These are phyloP conservation scores for Leccinum arenicola DNA, from an alignment of 768 basidiomycete species.

Conservation along the genomic window DNA sequence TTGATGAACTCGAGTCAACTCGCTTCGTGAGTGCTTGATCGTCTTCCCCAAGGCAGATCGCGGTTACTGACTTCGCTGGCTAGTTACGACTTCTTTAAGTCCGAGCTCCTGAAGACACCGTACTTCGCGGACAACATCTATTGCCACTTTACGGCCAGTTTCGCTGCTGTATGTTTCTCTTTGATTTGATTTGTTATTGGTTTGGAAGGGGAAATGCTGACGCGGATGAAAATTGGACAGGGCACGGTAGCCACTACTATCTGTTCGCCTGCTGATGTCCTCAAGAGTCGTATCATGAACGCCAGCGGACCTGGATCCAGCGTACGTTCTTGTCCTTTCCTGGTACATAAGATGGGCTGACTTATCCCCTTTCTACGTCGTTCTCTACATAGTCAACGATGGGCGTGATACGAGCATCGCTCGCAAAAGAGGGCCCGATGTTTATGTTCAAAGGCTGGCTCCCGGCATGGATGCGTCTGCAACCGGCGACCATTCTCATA, in stretches of 20 bases:
- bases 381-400: slow-evolving; percentile 56
- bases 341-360: background rate
- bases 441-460: slow-evolving; percentile 96
- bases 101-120: slow-evolving; percentile 57
- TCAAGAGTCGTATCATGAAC: slow-evolving; percentile 90
- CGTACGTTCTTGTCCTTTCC: slow-evolving; percentile 38
- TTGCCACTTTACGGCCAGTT: slow-evolving; percentile 83
- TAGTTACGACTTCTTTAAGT: slow-evolving; percentile 86
- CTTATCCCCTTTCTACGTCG: no score
- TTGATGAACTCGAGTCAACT: slow-evolving; percentile 93
- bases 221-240: slow-evolving; percentile 31
- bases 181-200: background rate
- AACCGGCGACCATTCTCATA: slow-evolving; percentile 86
- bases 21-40: slow-evolving; percentile 60
- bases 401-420: slow-evolving; percentile 61
- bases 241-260: slow-evolving; percentile 89
- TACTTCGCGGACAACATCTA: slow-evolving; percentile 71
- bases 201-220: background rate
- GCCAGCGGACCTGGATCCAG: slow-evolving; percentile 78
- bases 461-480: slow-evolving; percentile 81
- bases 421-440: slow-evolving; percentile 74
- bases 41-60: background rate
- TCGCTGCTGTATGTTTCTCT: slow-evolving; percentile 63
- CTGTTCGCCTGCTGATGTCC: slow-evolving; percentile 85
- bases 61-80: background rate